Base-by-base conservation (phyloP, 2,329 filamentous ascomycete species). In the Fusarium zealandicum region DNA sequence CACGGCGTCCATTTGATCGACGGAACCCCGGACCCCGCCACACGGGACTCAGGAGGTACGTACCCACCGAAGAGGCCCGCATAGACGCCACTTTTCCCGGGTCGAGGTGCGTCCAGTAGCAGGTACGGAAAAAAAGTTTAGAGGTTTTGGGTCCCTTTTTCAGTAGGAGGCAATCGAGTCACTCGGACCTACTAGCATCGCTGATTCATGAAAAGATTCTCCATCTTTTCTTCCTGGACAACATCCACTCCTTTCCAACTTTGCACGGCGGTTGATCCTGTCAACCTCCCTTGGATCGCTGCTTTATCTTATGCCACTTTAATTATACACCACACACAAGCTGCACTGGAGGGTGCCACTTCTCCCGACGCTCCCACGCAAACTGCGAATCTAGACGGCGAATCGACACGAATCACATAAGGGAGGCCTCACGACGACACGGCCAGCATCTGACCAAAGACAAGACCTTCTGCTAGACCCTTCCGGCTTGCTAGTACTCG, bases 121-220 rank as follows among this genome's bases (percentile, higher is more conserved):
- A 56, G 58, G 43, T 25, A 40, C 33, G 25, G 48, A 56, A 62
- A 59, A 60, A 62, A 62, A 59, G 39, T 48, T 59, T 60, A 41
- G 53, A 43, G 30, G 14, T 48, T 43, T 25, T 39, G 50, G 40
- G 41, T 35, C 35, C 38, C 17, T 32, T 39, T 46, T 7, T 16
- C n/a, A 25, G 17, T 16, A 22, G 27, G 33, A 42, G 39, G 47
- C 52, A 41, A 54, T 60, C 51, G 35, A 25, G 20, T 6, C 20
- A 6, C 20, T 20, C 44, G 48, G 35, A 43, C 44, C 31, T 5
- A 20, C 27, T 42, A n/a, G 27, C 30, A 32, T 60, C 51, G 48
- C 57, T 61, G 53, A 61, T 61, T 61, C 53, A 61, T 58, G 42
- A 59, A 59, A 61, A 62, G 46, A 51, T 51, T 43, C 31, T 51